Percentiles rank a stretch among this genome's conserved stretches.
Conservation (phyloP, 768 basidiomycete species). For the Clavulina sp. region DNA sequence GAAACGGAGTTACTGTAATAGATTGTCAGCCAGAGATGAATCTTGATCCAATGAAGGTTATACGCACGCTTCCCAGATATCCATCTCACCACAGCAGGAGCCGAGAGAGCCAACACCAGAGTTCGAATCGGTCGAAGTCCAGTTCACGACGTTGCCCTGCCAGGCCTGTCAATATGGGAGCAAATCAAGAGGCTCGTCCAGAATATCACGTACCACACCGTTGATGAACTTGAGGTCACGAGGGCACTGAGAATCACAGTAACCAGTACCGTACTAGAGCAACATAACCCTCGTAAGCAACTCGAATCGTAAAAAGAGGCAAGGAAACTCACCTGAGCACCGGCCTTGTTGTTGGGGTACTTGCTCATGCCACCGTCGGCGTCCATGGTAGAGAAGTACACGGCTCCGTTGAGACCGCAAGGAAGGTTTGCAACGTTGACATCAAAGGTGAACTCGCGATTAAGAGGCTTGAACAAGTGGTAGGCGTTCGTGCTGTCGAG, state of each 20-base stretch:
- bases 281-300: no score
- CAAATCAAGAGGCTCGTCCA: no score
- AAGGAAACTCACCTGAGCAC: no score
- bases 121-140: constrained; percentile 28
- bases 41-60: no score
- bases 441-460: constrained; percentile 43
- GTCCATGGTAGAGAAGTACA: constrained; percentile 46
- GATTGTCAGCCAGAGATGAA: no score
- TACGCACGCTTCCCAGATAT: constrained; percentile 47
- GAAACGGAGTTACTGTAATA: constrained; percentile 33
- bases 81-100: constrained; percentile 43
- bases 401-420: constrained; percentile 43
- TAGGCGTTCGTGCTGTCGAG: constrained; percentile 26
- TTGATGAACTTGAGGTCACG: constrained; percentile 43
- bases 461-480: constrained; percentile 32
- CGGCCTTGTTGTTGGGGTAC: constrained; percentile 40
- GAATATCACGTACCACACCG: constrained; percentile 27
- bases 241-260: constrained; percentile 47
- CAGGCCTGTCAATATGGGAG: no score
- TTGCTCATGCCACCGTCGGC: constrained; percentile 35
- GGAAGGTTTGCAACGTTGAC: constrained; percentile 40
- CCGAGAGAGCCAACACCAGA: constrained; percentile 30
- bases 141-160: constrained; percentile 33
- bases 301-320: no score
- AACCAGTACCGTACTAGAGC: constrained; percentile 49